phyloP scores from a whole-genome alignment of 2,329 filamentous ascomycete species.

The Bipolaris bicolor region DNA sequence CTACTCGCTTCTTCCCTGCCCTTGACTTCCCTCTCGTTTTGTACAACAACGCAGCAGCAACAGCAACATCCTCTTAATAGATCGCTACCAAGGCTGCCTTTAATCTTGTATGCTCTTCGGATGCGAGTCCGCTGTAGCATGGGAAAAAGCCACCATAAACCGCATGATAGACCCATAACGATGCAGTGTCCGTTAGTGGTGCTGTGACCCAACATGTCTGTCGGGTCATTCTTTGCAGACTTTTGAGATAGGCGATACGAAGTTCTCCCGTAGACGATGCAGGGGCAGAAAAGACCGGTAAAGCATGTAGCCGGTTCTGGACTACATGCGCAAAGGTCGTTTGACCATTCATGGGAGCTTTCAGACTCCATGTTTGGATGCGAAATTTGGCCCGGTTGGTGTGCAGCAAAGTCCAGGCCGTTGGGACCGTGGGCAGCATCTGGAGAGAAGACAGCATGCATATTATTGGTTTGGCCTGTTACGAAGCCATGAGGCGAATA shows the following conservation, averaged over 20 bases:
- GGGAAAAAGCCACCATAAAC: slow-evolving; percentile 49
- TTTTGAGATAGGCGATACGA: slow-evolving; percentile 52
- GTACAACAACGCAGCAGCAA: slow-evolving; percentile 51
- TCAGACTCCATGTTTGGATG: slow-evolving; percentile 49
- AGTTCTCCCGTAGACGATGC: slow-evolving; percentile 53
- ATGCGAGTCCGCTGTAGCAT: slow-evolving; percentile 48
- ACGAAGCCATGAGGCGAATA: slow-evolving; percentile 44
- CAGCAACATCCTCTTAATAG: slow-evolving; percentile 48
- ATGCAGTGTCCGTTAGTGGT: slow-evolving; percentile 51
- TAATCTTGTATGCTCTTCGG: slow-evolving; percentile 53
- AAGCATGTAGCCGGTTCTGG: slow-evolving; percentile 48
- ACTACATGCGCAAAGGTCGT: slow-evolving; percentile 43
- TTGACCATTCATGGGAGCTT: slow-evolving; percentile 37
- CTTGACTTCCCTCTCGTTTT: slow-evolving; percentile 55
- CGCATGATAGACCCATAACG: slow-evolving; percentile 46
- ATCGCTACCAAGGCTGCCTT: slow-evolving; percentile 47
- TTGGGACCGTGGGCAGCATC: slow-evolving; percentile 48
- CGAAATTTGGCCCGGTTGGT: slow-evolving; percentile 51
- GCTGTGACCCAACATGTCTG: slow-evolving; percentile 48
- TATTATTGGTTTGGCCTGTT: slow-evolving; percentile 27
- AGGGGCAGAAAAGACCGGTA: slow-evolving; percentile 52
- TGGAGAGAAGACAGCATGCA: slow-evolving; percentile 46
- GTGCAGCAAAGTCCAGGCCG: slow-evolving; percentile 42
- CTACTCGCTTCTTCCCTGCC: slow-evolving; percentile 51
- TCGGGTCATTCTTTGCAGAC: slow-evolving; percentile 47